phyloP scores from a whole-genome alignment of 768 basidiomycete genomes.

The Pisolithus albus region DNA sequence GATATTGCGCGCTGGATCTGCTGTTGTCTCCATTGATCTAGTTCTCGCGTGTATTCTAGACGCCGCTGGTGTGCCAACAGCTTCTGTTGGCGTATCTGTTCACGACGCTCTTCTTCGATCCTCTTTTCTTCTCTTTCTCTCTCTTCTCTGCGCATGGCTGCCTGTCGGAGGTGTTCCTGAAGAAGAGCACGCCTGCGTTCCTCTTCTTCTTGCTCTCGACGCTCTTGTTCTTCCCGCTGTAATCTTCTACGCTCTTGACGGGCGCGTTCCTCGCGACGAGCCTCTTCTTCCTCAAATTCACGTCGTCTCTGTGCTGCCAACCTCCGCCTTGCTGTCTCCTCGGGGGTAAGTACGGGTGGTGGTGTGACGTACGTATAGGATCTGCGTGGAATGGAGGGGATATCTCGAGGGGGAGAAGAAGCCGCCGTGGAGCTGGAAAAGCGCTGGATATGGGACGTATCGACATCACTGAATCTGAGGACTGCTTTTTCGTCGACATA shows the following conservation, averaged over 20 bases:
- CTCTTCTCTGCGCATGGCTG: constrained; percentile 29
- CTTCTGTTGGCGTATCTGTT: constrained; percentile 43
- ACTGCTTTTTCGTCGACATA: constrained; percentile 2
- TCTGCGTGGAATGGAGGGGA: not conserved
- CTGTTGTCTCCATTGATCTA: constrained; percentile 49
- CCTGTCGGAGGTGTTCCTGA: constrained; percentile 36
- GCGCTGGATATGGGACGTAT: not conserved
- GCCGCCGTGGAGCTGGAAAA: not conserved
- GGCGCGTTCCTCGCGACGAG: constrained; percentile 38
- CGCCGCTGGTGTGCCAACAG: constrained; percentile 41
- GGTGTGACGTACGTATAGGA: constrained; percentile 7
- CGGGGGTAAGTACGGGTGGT: constrained; percentile 14
- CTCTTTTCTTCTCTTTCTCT: constrained; percentile 34
- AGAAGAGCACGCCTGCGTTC: constrained; percentile 35
- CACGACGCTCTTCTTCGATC: constrained; percentile 39
- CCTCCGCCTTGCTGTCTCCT: constrained; percentile 20
- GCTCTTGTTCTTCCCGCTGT: constrained; percentile 7
- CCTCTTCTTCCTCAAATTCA: constrained; percentile 36
- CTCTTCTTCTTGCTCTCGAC: constrained; percentile 35
- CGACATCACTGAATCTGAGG: not conserved
- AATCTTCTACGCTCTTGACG: constrained; percentile 34
- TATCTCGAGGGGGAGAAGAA: constrained; percentile 6
- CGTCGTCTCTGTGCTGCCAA: constrained; percentile 16
- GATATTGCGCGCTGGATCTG: constrained; percentile 41
- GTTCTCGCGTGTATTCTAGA: constrained; percentile 41